Evolutionary conservation across 2,329 filamentous ascomycete genomes (phyloP), one percentile per base, ranked within the genome.

Genomic region (Ophiocordyceps camponoti-floridani): DNA sequence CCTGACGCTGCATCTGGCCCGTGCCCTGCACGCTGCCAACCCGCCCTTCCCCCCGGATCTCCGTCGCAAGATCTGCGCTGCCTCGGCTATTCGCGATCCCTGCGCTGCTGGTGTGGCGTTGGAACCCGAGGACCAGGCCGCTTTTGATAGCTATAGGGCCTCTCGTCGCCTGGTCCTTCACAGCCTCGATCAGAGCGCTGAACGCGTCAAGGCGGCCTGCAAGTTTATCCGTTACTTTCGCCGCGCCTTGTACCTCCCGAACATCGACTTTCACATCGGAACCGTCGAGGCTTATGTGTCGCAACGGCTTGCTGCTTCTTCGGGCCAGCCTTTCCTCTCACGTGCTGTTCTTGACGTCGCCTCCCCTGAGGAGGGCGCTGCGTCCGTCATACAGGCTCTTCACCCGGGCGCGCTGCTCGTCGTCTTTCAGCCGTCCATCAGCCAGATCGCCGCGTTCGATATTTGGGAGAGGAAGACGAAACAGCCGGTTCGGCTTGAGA

Each of bases 341-440:
- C 77, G 83, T 54, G 79, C 77, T 0, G 73, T 89, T 48, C 68
- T 91, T 18, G 84, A 91, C 56, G 69, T 91, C 47, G 83, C 84
- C 0, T 69, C 67, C 28, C 71, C 79, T 2, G 66, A 84, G 44
- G 59, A 62, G 11, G 54, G 63, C 28, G 60, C 62, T 2, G 59
- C 62, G 2, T 62, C 63, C 26, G 64, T 79, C 19, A 62, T 71
- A 5, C 56, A 66, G n/a, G 74, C 77, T 13, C 60, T 91, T 44
- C 73, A 72, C 37, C 67, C 72, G 2, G 73, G 82, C 53, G 83
- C 78, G 0, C 64, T 73, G 9, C 63, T 89, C 30, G 66, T 82
- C 13, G 68, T 86, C 1, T 91, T 87, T 62, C 78, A 77, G 50
- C 84, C 84, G 0, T 84, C 77, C 52, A 77, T 91, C 47, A 87